phyloP scores from a whole-genome alignment of 2,329 filamentous ascomycete genomes.

The Didymella arachidicola region DNA sequence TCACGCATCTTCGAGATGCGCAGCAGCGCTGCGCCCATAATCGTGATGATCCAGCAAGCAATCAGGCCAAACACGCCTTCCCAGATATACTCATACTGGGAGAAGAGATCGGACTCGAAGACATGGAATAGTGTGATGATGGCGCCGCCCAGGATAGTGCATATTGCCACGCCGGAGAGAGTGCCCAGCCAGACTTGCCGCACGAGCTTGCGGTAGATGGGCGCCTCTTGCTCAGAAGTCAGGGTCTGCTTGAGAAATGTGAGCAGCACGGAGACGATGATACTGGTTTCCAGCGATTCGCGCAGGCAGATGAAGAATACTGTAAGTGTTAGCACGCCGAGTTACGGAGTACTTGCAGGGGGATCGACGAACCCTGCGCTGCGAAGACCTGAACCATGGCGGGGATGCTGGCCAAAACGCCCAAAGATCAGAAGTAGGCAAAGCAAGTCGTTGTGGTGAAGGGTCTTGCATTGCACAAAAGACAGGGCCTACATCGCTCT shows the following conservation, averaged over 20 bases:
- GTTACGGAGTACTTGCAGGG: neutral
- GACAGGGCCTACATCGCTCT: neutral
- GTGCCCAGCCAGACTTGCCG: conserved; percentile 40
- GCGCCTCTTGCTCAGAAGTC: conserved; percentile 65
- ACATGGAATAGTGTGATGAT: conserved; percentile 77
- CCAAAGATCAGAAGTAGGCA: neutral
- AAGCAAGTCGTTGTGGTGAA: neutral
- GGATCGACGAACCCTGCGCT: conserved; percentile 6
- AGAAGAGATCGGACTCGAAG: conserved; percentile 71
- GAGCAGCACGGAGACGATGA: conserved; percentile 82
- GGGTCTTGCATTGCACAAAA: neutral
- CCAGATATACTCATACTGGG: conserved; percentile 75
- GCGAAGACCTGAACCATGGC: conserved; percentile 16
- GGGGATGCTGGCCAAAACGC: neutral
- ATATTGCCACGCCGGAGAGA: conserved; percentile 66
- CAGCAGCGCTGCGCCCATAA: conserved; percentile 79
- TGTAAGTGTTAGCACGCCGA: conserved; percentile 21
- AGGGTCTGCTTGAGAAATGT: conserved; percentile 84
- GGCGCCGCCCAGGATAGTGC: conserved; percentile 66
- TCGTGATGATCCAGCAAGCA: conserved; percentile 79
- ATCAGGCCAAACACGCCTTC: conserved; percentile 79
- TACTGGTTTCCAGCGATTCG: conserved; percentile 79
- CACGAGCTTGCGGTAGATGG: conserved; percentile 70
- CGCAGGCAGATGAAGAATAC: conserved; percentile 90
- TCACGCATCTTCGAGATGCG: conserved; percentile 81